These are phyloP conservation scores for Eragrostis curvula DNA, from an alignment of 176 grass and related monocot genomes.

Conservation along the genomic window DNA sequence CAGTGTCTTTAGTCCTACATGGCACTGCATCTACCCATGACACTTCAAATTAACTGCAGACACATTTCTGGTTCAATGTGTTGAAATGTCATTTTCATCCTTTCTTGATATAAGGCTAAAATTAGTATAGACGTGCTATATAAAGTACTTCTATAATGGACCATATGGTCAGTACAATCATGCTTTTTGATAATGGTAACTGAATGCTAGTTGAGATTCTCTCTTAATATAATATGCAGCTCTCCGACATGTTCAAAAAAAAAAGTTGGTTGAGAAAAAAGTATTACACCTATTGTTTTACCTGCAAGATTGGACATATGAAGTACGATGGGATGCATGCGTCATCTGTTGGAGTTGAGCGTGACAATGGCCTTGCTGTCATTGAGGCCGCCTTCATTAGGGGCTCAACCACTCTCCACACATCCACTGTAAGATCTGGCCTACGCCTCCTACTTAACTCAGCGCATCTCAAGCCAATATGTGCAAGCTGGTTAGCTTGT, in stretches of 20 bases:
- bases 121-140: not conserved
- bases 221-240: too few relatives aligned
- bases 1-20: not conserved
- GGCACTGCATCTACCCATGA: not conserved
- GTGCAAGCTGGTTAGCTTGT: constrained; percentile 66
- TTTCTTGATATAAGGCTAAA: not conserved
- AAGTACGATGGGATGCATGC: constrained; percentile 51
- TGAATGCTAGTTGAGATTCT: not conserved
- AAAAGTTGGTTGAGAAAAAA: not conserved
- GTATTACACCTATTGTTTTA: not conserved
- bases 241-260: too few relatives aligned
- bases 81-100: not conserved
- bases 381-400: constrained; percentile 49
- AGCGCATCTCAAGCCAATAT: constrained; percentile 54
- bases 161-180: not conserved
- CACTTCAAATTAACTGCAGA: not conserved
- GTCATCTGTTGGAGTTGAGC: constrained; percentile 25
- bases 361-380: not conserved
- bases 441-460: constrained; percentile 49
- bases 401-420: constrained; percentile 55
- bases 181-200: not conserved
- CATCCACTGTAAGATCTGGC: constrained; percentile 45
- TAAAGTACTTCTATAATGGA: not conserved
- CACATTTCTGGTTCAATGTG: not conserved
- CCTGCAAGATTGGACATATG: constrained; percentile 65